Base-by-base conservation (phyloP, 73 alveolate genomes). In the Uronychia binucleata region DNA sequence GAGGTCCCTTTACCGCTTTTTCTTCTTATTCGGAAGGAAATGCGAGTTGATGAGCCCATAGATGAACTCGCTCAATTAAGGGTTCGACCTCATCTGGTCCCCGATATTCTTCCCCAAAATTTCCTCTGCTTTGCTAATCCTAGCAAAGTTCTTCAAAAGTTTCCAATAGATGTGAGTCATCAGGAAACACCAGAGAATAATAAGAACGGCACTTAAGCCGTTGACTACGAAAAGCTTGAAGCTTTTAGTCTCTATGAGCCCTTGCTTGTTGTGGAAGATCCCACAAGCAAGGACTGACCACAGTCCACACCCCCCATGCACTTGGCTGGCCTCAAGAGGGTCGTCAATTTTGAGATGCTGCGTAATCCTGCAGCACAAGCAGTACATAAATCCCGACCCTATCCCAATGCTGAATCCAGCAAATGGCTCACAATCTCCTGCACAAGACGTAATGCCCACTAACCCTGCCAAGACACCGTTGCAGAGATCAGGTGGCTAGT, bases 231-330 rank as follows among this genome's bases (percentile, higher is more conserved):
- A 46, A 19, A 46, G 67, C 19, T 19, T 46, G 5, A 19, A 19
- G 67, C n/a, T 11, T 46, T 19, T 19, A 46, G 67, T 46, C 67
- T 60, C 35, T 8, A 86, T 26, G 1, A 79, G 28, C 25, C 94
- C 92, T 28, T 60, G 11, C 0, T 83, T 88, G 74, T 82, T 80
- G 67, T 91, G 91, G 58, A 91, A 91, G 13, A 91, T 28, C n/a
- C 91, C 94, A 0, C 84, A 83, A 1, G 88, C 81, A 33, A 87
- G 30, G 32, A 87, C 86, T 33, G 91, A 86, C 91, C 91, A 77
- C 77, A 91, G 34, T 58, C 93, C 96, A 82, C 93, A 75, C 19
- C 84, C 83, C 28, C 88, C 91, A 77, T 91, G 96, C 60, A 91
- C 79, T 32, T 81, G 58, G 25, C 86, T 57, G 19, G 93, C 93